Evolutionary conservation across 805 yeast genomes (phyloP).

Genomic region (Saturnispora sanitii): DNA sequence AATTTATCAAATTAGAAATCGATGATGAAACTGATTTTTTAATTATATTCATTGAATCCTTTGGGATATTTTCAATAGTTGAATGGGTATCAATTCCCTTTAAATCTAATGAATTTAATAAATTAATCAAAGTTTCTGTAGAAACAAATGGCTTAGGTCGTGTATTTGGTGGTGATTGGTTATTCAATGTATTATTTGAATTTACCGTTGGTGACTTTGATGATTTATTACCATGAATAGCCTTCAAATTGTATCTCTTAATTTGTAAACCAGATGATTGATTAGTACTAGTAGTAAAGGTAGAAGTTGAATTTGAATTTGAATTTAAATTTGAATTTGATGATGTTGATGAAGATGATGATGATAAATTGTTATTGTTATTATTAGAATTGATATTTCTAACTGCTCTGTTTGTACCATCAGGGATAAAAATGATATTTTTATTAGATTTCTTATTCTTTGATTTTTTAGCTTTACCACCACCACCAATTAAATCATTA

Average conservation of each 20-base stretch:
- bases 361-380: not conserved
- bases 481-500: slow-evolving; percentile 26
- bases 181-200: too few species aligned
- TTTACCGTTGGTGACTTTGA: too few species aligned
- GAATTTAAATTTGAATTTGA: too few species aligned
- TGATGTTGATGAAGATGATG: not conserved
- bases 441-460: slow-evolving; percentile 4
- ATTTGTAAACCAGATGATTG: too few species aligned
- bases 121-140: slow-evolving; percentile 6
- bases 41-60: slow-evolving; percentile 9
- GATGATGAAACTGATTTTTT: slow-evolving; percentile 12
- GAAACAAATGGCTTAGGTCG: slow-evolving; percentile 5
- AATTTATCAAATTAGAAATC: slow-evolving; percentile 8
- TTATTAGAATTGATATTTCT: not conserved
- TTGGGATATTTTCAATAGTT: slow-evolving; percentile 6
- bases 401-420: slow-evolving; percentile 4
- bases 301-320: too few species aligned
- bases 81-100: slow-evolving; percentile 2
- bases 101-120: slow-evolving; percentile 10
- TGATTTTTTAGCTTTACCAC: slow-evolving; percentile 19
- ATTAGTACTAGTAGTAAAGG: too few species aligned
- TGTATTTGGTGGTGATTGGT: too few species aligned
- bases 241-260: not conserved
- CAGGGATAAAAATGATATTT: slow-evolving; percentile 7
- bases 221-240: not conserved